These are phyloP conservation scores for Teunomyces lycoperdinae DNA, from an alignment of 805 yeast species.

Conservation along the genomic window DNA sequence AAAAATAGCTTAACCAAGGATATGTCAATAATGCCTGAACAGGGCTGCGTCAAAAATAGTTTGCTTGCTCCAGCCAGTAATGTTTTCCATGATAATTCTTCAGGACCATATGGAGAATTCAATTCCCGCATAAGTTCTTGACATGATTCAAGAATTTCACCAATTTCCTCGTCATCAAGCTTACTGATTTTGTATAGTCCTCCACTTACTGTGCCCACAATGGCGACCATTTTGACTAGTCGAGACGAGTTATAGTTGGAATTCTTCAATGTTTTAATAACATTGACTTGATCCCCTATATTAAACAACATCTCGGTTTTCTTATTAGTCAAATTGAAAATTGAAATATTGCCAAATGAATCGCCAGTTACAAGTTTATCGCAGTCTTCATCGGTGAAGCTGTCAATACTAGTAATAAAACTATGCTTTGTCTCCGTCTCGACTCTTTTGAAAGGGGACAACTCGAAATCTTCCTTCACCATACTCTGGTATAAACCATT, in stretches of 20 bases:
- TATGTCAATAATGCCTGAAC: neutral
- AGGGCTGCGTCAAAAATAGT: neutral
- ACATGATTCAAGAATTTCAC: neutral
- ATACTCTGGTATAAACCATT: constrained; percentile 4
- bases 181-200: constrained; percentile 17
- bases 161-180: neutral
- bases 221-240: constrained; percentile 5
- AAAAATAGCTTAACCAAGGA: neutral
- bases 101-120: neutral
- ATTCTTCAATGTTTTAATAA: constrained; percentile 9
- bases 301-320: constrained; percentile 17
- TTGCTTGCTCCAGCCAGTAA: neutral
- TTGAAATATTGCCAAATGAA: constrained; percentile 27
- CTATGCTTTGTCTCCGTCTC: neutral
- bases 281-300: constrained; percentile 30
- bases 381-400: neutral
- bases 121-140: neutral
- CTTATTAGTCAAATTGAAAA: constrained; percentile 2
- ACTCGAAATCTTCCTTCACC: neutral
- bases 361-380: constrained; percentile 21
- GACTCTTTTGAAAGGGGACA: neutral
- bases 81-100: neutral
- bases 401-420: constrained; percentile 5
- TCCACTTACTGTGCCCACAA: constrained; percentile 30
- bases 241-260: neutral